Evolutionary conservation across 1,284 basidiomycete species (phyloP), one percentile per base, ranked within the genome.

Genomic region (Rhodotorula sp.): DNA sequence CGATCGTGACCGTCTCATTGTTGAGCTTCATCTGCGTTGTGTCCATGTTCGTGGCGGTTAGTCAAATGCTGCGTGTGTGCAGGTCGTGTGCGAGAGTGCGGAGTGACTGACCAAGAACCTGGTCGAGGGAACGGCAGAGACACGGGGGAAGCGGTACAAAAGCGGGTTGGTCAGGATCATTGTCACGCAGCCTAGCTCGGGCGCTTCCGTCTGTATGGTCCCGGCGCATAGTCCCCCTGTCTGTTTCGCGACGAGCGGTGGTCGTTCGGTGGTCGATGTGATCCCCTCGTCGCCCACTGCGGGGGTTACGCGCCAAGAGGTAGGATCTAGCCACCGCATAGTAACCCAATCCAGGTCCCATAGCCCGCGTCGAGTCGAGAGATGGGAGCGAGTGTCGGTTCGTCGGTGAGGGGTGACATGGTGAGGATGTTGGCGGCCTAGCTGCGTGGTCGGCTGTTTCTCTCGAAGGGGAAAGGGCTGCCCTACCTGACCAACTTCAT

Each of bases 1-100:
- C 95, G 81, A 99, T 89, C 76, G 94, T 93, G 77, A 98, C 95
- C 78, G 94, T 95, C 87, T 99, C 95, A 82, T 98, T 98, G 87
- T 97, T 97, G 84, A 99, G 85, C 87, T 98, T 99, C 95, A 98
- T 98, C 86, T 76, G 66, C 38, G 26, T n/a, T 5, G 14, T 21
- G n/a, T n/a, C 28, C n/a, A 55, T 28, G 12, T 26, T 16, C 23
- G 19, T 26, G 38, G 43, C 1, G 5, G 3, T 16, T 21, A 5
- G 28, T 18, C 49, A 57, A 23, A 19, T 34, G 48, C 31, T 14
- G 47, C 59, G 26, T n/a, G 7, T 10, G 15, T 21, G 8, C 31
- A n/a, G 34, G 54, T 1, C 14, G 47, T 15, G 34, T 34, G 34
- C 61, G 18, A n/a, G 14, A 31, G 50, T 34, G 34, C 34, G 38